Evolutionary conservation across 768 basidiomycete species (phyloP).

Genomic region (Rhizopogon vinicolor): DNA sequence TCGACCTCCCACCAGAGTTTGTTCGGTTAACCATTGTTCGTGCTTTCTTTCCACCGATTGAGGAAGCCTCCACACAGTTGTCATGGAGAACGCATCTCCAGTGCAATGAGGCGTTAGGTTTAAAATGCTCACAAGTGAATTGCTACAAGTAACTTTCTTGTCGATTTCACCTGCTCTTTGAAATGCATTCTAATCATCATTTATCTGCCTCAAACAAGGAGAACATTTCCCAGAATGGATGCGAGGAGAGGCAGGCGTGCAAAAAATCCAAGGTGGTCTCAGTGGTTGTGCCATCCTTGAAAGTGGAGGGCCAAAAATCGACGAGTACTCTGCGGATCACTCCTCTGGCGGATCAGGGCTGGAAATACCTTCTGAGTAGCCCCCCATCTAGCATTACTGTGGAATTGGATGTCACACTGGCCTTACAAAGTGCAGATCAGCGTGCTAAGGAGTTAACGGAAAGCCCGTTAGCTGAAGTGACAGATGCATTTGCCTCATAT

Average conservation of each 20-base stretch:
- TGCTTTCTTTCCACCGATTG: not conserved
- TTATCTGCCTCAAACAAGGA: not conserved
- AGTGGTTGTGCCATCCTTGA: not conserved
- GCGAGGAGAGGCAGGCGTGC: not conserved
- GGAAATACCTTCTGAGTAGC: not conserved
- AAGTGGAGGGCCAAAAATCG: not conserved
- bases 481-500: slow-evolving; percentile 4
- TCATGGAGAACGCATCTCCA: not conserved
- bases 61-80: not conserved
- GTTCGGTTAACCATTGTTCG: not conserved
- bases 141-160: not conserved
- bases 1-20: not conserved
- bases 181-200: not conserved
- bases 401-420: not conserved
- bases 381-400: not conserved
- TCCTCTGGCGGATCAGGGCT: not conserved
- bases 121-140: not conserved
- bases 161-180: not conserved
- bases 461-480: slow-evolving; percentile 6
- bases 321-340: not conserved
- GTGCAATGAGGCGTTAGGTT: not conserved
- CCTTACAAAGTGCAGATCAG: not conserved
- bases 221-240: not conserved
- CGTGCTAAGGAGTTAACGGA: slow-evolving; percentile 9
- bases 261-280: not conserved